Evolutionary conservation across 2,329 filamentous ascomycete species (phyloP).

Genomic region (Fusarium nisikadoi): DNA sequence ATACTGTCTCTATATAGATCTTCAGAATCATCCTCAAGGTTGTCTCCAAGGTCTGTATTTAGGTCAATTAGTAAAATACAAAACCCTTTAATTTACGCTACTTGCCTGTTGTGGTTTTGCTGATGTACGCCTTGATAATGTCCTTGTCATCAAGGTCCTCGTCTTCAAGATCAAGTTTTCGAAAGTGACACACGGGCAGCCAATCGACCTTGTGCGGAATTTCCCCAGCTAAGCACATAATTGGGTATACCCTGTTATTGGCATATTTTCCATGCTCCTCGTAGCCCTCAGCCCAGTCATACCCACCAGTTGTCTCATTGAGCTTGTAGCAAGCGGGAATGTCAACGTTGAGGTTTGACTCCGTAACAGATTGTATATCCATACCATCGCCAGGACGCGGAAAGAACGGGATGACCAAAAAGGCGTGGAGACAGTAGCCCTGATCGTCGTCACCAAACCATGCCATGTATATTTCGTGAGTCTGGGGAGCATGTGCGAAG

Average conservation of each 20-base stretch:
- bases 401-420: background rate
- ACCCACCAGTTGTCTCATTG: background rate
- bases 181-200: background rate
- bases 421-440: background rate
- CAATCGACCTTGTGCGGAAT: background rate
- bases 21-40: background rate
- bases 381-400: background rate
- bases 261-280: background rate
- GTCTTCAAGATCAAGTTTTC: background rate
- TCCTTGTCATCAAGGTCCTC: background rate
- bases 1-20: background rate
- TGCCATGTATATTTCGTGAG: background rate
- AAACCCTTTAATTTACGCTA: background rate
- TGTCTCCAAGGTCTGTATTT: background rate
- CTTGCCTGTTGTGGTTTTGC: background rate
- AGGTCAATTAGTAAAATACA: background rate
- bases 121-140: background rate
- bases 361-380: accelerated
- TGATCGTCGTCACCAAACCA: background rate
- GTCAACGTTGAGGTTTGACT: background rate
- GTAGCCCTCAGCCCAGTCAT: background rate
- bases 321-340: background rate
- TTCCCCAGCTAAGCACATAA: background rate
- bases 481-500: accelerated
- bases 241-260: background rate